Evolutionary conservation across 2,329 filamentous ascomycete genomes (phyloP), one percentile per base, ranked within the genome.

Genomic region (Dryadomyces quercus-mongolicae): DNA sequence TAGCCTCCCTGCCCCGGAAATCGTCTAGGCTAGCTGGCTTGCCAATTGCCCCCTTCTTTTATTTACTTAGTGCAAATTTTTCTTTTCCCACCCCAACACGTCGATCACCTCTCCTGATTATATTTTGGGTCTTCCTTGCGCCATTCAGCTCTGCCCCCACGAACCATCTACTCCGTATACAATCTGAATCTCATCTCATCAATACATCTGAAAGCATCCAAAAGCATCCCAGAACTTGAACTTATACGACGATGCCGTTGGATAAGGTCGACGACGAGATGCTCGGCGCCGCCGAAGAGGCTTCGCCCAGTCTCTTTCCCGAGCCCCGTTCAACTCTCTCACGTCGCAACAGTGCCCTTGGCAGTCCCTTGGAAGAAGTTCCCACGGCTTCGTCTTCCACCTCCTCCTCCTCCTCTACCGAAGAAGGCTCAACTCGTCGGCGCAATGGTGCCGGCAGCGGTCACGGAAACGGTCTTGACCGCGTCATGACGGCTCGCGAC

Each of bases 401-500:
- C 15, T 44, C 42, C 13, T 7, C 42, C 15, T n/a, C 42, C 15
- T 18, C 16, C 15, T 18, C n/a, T 10, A 74, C 74, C 7, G 72
- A 73, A 1, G 36, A 10, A 12, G 21, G 6, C 18, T 18, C 72
- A 20, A 68, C 70, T 2, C 78, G 76, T 7, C 51, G 16, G 13
- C 45, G 51, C 18, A 36, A 45, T n/a, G 36, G 44, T 0, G n/a
- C 54, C 8, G 53, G 49, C 50, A 63, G 61, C 21, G 63, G 63
- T 54, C 65, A 73, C 55, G 7, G 7, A 38, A 71, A 69, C 51
- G 68, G 64, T 56, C 76, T 87, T 69, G 81, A 77, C 62, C 75
- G 82, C 52, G 65, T 81, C n/a, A 74, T 81, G 5, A 88, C 84
- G 4, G 75, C 82, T 58, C 70, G 73, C 60, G 85, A 88, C 63